Base-by-base conservation (phyloP, 1,139 yeast genomes). In the Wickerhamomyces sp. region DNA sequence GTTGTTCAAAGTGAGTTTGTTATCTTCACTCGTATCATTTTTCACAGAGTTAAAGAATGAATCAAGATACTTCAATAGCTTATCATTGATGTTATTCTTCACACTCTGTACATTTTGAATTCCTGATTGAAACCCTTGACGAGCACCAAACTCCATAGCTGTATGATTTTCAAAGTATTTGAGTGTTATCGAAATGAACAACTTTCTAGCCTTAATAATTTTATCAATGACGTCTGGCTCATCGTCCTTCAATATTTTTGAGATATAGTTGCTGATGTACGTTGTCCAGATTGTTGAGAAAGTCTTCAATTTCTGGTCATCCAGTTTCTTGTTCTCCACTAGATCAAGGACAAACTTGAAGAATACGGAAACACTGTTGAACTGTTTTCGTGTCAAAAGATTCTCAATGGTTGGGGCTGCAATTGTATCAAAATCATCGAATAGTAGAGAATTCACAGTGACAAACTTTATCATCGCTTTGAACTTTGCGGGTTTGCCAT, bases 61-160 rank as follows among this genome's bases (percentile, higher is more conserved):
- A 38, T 62, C 67, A 14, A 56, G 46, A 37, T 51, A 54, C 28
- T 51, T 56, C 16, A 59, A 52, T 21, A 62, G 37, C 26, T 35
- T 42, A 29, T 46, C 45, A 36, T 57, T 61, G 12, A 61, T 44
- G 3, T 44, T 16, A 12, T 31, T 49, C 0, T 52, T 42, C 5
- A 36, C 44, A 20, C 44, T 41, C 15, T 42, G 38, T 2, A 45
- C 46, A 11, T 42, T 37, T 19, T 50, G 47, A 20, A 61, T 36
- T 12, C 54, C 50, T 0, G 31, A 12, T 23, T 44, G 45, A 26
- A 48, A 45, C 2, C 47, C 37, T 3, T 45, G 47, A 31, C 51
- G 36, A 1, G 41, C 32, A 25, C 36, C 46, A 14, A 37, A 42
- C n/a, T 45, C 48, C 27, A 47, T 27, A 14, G 33, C 37, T 2